Percentiles rank a stretch among this genome's conserved stretches.
Conservation (phyloP, 2,329 filamentous ascomycete genomes). For the Fusarium sp. region DNA sequence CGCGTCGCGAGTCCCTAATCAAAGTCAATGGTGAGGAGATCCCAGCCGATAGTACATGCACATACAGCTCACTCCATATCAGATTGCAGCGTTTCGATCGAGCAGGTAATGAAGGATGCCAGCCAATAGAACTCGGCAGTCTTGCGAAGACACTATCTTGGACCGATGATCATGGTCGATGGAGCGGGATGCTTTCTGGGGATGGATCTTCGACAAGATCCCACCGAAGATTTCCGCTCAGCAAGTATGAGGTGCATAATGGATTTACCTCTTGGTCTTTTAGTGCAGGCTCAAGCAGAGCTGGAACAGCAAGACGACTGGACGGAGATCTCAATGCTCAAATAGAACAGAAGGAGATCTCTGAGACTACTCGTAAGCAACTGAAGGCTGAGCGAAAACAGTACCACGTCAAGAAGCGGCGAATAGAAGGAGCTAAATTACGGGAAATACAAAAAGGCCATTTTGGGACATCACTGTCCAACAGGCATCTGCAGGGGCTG, state of each 20-base stretch:
- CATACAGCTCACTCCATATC: neutral
- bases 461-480: too few species aligned
- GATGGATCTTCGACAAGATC: neutral
- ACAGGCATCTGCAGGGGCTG: too few species aligned
- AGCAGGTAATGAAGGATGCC: neutral
- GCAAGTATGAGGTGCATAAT: constrained; percentile 5
- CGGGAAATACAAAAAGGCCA: too few species aligned
- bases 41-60: too few species aligned
- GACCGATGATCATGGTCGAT: constrained; percentile 2
- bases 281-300: neutral
- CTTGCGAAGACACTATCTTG: neutral
- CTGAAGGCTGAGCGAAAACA: too few species aligned
- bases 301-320: neutral
- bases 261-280: constrained; percentile 7
- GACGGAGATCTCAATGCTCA: too few species aligned
- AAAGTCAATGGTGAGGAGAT: too few species aligned
- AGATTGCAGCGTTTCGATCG: constrained; percentile 1
- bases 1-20: too few species aligned
- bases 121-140: neutral
- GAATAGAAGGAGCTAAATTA: too few species aligned
- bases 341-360: too few species aligned
- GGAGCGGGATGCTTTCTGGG: neutral
- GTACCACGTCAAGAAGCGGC: too few species aligned
- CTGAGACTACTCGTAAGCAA: too few species aligned
- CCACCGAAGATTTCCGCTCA: constrained; percentile 5